Evolutionary conservation across 768 basidiomycete species (phyloP), one percentile per base, ranked within the genome.

Genomic region (Gloeopeniophorella convolvens): DNA sequence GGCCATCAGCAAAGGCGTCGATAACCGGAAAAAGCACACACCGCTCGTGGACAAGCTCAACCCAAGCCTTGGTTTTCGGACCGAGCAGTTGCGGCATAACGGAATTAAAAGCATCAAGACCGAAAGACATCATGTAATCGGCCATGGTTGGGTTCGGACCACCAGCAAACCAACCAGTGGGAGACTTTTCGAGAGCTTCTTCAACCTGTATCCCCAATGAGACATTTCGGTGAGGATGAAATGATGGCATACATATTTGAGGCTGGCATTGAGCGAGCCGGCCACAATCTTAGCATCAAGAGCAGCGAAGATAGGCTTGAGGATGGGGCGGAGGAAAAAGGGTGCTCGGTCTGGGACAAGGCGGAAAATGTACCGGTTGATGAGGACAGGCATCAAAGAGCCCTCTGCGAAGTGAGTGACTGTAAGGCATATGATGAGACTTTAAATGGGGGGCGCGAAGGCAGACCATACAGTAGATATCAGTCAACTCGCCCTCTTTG

Each of bases 41-140:
- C 70, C 71, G 62, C 4, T 60, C 64, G 39, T 74, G 70, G 7
- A 71, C 60, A 16, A 60, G 63, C 34, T 65, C 57, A 6, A 74
- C 52, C 60, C 68, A 75, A 16, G 57, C 66, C 48, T 62, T 63
- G 3, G 60, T 65, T 50, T 68, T 67, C 1, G 66, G 66, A 3
- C 70, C 71, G 6, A 68, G 42, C 37, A 52, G 34, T 18, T 55
- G 47, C 3, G 56, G 47, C 5, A 46, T 51, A n/a, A 53, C 34
- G 12, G 48, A 28, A 4, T 44, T 50, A 44, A 63, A 50, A 2
- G 55, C 47, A 23, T 75, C 72, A 24, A 72, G 52, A 4, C 68
- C 56, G 54, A 73, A 75, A 27, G 63, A 57, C 71, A 74, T 72
- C 66, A 69, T 66, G 61, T 65, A 75, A 58, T 76, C 75, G 21